Base-by-base conservation (phyloP, 2,329 filamentous ascomycete species). In the Magnaporthales sp. region DNA sequence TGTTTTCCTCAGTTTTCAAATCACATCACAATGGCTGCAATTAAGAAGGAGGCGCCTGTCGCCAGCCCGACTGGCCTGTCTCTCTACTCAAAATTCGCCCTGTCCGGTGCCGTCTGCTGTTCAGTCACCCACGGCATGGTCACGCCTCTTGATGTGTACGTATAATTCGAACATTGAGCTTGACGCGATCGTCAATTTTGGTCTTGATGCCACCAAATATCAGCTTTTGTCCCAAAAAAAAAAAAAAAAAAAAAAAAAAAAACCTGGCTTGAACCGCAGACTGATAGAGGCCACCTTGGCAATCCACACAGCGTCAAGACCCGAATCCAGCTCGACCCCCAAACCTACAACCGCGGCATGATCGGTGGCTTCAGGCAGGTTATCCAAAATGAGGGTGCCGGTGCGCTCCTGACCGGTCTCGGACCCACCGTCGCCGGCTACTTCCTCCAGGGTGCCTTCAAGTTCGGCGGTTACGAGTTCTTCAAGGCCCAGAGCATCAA, bases 131-230 rank as follows among this genome's bases (percentile, higher is more conserved):
- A 99, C 88, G 95, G 94, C 81, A 91, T 86, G 77, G 89, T 98
- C 75, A 99, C 95, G 74, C 95, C 95, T 77, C 93, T 99, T 81
- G 95, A 99, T 91, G 95, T 99, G 94, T 98, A 95, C 54, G 64
- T 65, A 2, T 24, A 4, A 27, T 1, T 19, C 8, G 32, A 19
- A 2, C 10, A 5, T 7, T 19, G 22, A 29, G 4, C 4, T 27
- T 4, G 60, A 27, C 11, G 60, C 26, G 27, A 24, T 19, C 8
- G 27, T 31, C 38, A 6, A 46, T 46, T 46, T 46, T 6, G 38
- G 5, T 32, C 19, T 27, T 22, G 29, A n/a, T 19, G 38, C 38
- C n/a, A 13, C 38, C 38, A 19, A 19, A 46, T 46, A 5, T 46
- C 15, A 13, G n/a, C n/a, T n/a, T n/a, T n/a, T 22, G 62, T 31